phyloP scores from a whole-genome alignment of 2,329 filamentous ascomycete species.

The Thielaviopsis populi region DNA sequence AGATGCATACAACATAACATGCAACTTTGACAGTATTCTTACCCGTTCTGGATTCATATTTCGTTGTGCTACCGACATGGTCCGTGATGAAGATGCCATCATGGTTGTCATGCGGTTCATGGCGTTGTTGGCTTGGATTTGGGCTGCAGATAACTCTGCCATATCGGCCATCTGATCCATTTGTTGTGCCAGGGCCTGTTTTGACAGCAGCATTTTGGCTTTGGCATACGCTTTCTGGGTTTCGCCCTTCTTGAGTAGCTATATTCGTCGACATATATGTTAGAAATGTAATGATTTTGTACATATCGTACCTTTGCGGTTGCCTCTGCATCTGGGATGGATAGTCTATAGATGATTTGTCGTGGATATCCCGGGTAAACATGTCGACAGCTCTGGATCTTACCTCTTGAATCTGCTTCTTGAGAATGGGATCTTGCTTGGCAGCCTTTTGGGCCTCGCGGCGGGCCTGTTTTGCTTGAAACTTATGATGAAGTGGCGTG shows the following conservation, averaged over 20 bases:
- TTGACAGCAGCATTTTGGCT: conserved; percentile 46
- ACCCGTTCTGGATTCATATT: conserved; percentile 45
- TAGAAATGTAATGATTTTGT: not conserved
- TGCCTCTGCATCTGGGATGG: too few relatives aligned
- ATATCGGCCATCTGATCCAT: conserved; percentile 52
- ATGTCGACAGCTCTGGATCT: not conserved
- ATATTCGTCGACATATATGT: conserved; percentile 15
- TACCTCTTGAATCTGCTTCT: conserved; percentile 47
- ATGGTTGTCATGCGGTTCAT: conserved; percentile 52
- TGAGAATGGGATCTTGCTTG: conserved; percentile 44
- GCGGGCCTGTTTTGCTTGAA: conserved; percentile 47
- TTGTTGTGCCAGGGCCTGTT: conserved; percentile 46
- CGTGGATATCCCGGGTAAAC: not conserved
- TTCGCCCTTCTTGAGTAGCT: conserved; percentile 45
- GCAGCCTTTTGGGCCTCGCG: conserved; percentile 45
- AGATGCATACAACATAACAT: not conserved
- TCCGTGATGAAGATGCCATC: conserved; percentile 45
- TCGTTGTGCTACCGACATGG: conserved; percentile 43
- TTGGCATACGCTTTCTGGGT: conserved; percentile 49
- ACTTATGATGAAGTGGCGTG: conserved; percentile 23
- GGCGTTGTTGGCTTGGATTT: conserved; percentile 49
- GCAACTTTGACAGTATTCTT: not conserved
- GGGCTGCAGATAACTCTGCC: conserved; percentile 43
- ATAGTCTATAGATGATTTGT: too few relatives aligned
- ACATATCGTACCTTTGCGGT: too few relatives aligned